Percentiles rank a stretch among this genome's conserved stretches.
Evolutionary conservation across 1,284 basidiomycete species (phyloP).

Genomic region (Entoloma clypeatum): DNA sequence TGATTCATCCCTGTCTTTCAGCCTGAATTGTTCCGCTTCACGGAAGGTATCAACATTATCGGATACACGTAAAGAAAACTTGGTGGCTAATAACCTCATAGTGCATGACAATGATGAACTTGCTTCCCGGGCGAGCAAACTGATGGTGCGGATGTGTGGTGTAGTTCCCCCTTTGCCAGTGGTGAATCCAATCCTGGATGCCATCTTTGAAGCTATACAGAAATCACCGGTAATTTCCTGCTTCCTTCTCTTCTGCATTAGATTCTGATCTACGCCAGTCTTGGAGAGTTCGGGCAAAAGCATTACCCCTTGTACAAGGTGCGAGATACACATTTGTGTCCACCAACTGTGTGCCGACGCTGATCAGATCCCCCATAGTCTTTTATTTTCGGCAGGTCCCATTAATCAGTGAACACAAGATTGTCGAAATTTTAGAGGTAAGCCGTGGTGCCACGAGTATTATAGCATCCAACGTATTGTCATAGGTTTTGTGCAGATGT

Average conservation of each 20-base stretch:
- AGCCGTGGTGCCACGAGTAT: constrained; percentile 8
- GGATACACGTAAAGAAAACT: constrained; percentile 4
- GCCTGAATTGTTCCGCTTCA: constrained; percentile 72
- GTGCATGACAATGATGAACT: constrained; percentile 72
- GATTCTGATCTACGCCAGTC: constrained; percentile 40
- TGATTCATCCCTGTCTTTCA: constrained; percentile 25
- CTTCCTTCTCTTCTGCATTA: constrained; percentile 1
- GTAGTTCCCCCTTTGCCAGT: constrained; percentile 59
- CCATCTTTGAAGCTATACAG: constrained; percentile 64
- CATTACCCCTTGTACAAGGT: constrained; percentile 77
- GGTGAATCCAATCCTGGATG: constrained; percentile 56
- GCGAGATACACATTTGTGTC: constrained; percentile 4
- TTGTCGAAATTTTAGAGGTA: constrained; percentile 67
- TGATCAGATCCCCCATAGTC: constrained; percentile 35
- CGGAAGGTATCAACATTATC: constrained; percentile 45
- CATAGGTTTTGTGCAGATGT: constrained; percentile 62
- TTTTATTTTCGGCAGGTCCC: constrained; percentile 75
- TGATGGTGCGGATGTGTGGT: constrained; percentile 72
- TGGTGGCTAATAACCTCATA: no score
- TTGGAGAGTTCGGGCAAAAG: constrained; percentile 69
- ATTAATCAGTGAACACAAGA: constrained; percentile 56
- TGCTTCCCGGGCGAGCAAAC: constrained; percentile 50
- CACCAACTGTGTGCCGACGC: not conserved
- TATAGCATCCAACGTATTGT: not conserved
- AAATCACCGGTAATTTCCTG: constrained; percentile 53